These are phyloP conservation scores for Candida xiaguanensis DNA, from an alignment of 805 yeast species.

Conservation along the genomic window DNA sequence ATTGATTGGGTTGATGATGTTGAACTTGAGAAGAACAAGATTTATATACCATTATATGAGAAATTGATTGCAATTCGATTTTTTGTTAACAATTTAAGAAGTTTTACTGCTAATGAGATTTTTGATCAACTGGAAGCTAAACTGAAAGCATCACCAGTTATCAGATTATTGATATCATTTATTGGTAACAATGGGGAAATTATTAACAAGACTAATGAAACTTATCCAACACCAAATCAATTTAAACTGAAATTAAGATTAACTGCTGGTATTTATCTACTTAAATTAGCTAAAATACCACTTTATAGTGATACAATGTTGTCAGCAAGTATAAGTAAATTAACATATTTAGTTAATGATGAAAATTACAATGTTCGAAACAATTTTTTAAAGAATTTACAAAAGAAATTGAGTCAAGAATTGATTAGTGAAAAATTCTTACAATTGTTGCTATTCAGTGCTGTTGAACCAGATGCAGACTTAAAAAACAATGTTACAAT, in stretches of 20 bases:
- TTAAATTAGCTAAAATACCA: conserved; percentile 61
- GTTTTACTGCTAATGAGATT: conserved; percentile 10
- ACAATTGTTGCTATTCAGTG: conserved; percentile 67
- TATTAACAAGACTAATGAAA: conserved; percentile 39
- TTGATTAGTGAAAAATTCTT: conserved; percentile 61
- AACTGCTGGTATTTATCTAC: conserved; percentile 60
- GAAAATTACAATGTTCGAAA: conserved; percentile 54
- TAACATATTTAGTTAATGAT: conserved; percentile 66
- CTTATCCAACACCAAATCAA: conserved; percentile 58
- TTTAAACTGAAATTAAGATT: conserved; percentile 62
- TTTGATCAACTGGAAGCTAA: conserved; percentile 35
- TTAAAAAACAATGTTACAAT: conserved; percentile 52
- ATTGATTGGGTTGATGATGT: conserved; percentile 48
- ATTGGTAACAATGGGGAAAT: conserved; percentile 80
- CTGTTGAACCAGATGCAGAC: conserved; percentile 63
- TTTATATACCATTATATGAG: conserved; percentile 34
- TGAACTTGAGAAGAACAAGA: conserved; percentile 26
- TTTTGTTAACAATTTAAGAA: conserved; percentile 56
- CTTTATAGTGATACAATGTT: conserved; percentile 49
- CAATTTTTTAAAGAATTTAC: conserved; percentile 46
- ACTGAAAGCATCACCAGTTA: conserved; percentile 53
- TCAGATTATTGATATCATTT: conserved; percentile 63
- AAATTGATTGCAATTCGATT: conserved; percentile 53
- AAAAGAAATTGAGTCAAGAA: conserved; percentile 48
- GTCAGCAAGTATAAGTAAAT: conserved; percentile 47